phyloP scores from a whole-genome alignment of 805 yeast genomes.

The Hanseniaspora lachancei region DNA sequence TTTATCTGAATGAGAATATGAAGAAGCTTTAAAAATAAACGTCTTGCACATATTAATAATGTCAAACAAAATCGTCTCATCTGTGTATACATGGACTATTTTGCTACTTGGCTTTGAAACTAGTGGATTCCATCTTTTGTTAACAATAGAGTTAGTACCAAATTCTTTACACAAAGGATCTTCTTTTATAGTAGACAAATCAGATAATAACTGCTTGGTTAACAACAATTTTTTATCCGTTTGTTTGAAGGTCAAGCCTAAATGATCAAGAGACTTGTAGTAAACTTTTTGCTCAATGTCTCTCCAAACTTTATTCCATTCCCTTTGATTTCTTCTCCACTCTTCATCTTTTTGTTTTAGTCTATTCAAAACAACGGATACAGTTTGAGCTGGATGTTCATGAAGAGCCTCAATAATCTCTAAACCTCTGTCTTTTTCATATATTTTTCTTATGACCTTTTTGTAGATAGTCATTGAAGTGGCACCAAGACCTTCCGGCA shows the following conservation, averaged over 20 bases:
- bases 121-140: conserved; percentile 71
- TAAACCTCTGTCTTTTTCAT: conserved; percentile 87
- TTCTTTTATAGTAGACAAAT: conserved; percentile 79
- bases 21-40: conserved; percentile 53
- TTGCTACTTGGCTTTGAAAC: conserved; percentile 77
- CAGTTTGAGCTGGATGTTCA: conserved; percentile 88
- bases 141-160: conserved; percentile 19
- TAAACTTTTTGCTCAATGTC: conserved; percentile 93
- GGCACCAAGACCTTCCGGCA: conserved; percentile 89
- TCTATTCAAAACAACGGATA: conserved; percentile 82
- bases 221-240: conserved; percentile 87
- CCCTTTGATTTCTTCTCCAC: conserved; percentile 95
- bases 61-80: conserved; percentile 59
- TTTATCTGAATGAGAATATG: conserved; percentile 68
- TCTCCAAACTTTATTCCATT: conserved; percentile 98
- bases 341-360: conserved; percentile 96
- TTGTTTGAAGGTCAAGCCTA: conserved; percentile 92
- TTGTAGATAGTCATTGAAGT: conserved; percentile 83
- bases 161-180: conserved; percentile 30
- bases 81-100: conserved; percentile 50
- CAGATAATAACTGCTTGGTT: conserved; percentile 78
- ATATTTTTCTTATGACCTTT: conserved; percentile 80
- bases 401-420: conserved; percentile 94
- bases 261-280: conserved; percentile 84
- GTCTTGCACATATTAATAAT: conserved; percentile 53